These are phyloP conservation scores for Mycosphaerella arachidis DNA, from an alignment of 2,329 filamentous ascomycete species.

Conservation along the genomic window DNA sequence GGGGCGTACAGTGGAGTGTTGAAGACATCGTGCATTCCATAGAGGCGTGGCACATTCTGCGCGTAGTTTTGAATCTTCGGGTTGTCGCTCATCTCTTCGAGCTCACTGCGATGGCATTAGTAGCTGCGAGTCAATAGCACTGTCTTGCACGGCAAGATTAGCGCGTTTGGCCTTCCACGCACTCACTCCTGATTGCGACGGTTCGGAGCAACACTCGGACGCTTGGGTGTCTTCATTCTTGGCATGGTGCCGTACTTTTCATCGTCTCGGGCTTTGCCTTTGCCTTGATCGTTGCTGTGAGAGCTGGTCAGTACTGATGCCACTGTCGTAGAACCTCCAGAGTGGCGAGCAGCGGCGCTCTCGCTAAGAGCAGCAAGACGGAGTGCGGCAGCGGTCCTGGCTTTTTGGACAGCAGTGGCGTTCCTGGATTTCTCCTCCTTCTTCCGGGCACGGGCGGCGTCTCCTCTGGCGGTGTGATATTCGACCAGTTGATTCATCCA, in stretches of 20 bases:
- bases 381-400: neutral
- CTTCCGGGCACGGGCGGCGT: neutral
- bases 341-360: neutral
- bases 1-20: neutral
- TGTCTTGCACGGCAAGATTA: neutral
- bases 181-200: neutral
- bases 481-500: neutral
- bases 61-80: constrained; percentile 14
- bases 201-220: neutral
- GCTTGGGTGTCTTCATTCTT: neutral
- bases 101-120: neutral
- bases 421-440: neutral
- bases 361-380: neutral
- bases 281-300: neutral
- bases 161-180: neutral
- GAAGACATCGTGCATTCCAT: neutral
- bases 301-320: neutral
- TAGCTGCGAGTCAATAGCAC: neutral
- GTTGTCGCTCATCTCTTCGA: constrained; percentile 13
- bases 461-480: neutral
- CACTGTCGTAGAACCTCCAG: neutral
- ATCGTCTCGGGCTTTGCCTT: neutral
- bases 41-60: neutral
- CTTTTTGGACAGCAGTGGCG: neutral
- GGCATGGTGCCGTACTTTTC: neutral